Evolutionary conservation across 805 yeast species (phyloP).

Genomic region (Metschnikowia noctiluminum): DNA sequence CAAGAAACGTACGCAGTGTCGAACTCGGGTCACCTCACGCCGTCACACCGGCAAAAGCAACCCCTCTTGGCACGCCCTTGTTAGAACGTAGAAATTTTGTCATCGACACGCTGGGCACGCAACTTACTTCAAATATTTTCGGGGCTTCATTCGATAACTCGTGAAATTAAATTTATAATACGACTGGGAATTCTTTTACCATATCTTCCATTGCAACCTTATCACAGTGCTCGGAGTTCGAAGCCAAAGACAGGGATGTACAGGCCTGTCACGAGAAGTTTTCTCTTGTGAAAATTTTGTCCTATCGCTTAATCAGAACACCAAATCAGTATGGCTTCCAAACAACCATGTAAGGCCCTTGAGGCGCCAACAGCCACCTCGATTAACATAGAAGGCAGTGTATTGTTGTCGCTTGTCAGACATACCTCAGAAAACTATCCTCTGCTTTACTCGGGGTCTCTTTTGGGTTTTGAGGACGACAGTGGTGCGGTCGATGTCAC

Average conservation of each 20-base stretch:
- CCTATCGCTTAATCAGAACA: neutral
- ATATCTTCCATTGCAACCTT: no score
- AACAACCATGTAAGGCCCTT: constrained; percentile 19
- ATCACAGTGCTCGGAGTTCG: neutral
- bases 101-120: no score
- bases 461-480: constrained; percentile 69
- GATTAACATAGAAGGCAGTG: constrained; percentile 49
- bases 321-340: constrained; percentile 15
- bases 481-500: constrained; percentile 48
- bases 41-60: no score
- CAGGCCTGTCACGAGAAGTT: constrained; percentile 14
- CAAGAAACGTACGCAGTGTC: no score
- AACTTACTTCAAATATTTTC: no score
- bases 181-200: no score
- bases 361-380: constrained; percentile 37
- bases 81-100: no score
- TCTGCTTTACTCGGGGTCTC: constrained; percentile 61
- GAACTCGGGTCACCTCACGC: no score
- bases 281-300: constrained; percentile 15
- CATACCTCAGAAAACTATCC: constrained; percentile 66
- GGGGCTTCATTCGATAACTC: no score
- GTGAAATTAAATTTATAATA: no score
- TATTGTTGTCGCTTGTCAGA: constrained; percentile 57
- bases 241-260: constrained; percentile 6
- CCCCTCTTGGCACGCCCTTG: no score